phyloP scores from a whole-genome alignment of 164 flowering plant species.

The Vitis rupestris region DNA sequence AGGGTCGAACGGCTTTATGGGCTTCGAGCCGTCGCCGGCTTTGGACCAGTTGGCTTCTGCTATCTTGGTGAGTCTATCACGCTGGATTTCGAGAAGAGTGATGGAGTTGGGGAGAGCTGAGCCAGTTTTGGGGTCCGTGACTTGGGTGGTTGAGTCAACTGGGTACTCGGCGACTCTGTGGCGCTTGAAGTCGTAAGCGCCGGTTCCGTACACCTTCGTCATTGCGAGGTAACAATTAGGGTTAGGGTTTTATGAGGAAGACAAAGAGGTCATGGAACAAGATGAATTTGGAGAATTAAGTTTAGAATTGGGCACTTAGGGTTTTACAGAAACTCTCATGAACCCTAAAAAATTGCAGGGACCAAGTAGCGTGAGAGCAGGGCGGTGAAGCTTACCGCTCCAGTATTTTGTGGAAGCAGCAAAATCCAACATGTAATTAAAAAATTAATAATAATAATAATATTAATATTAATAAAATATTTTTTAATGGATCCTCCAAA shows the following conservation, averaged over 20 bases:
- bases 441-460: no score
- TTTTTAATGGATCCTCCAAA: no score
- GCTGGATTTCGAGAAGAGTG: slow-evolving; percentile 74
- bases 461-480: no score
- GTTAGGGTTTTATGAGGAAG: slow-evolving; percentile 6
- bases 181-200: slow-evolving; percentile 79
- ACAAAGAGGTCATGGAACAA: background rate
- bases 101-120: slow-evolving; percentile 55
- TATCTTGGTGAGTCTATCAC: slow-evolving; percentile 75
- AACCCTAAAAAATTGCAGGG: no score
- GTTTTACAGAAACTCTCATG: no score
- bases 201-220: slow-evolving; percentile 85
- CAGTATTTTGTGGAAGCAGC: background rate
- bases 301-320: background rate
- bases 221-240: slow-evolving; percentile 6
- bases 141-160: slow-evolving; percentile 25
- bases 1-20: slow-evolving; percentile 43
- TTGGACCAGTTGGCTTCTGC: slow-evolving; percentile 75
- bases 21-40: slow-evolving; percentile 23
- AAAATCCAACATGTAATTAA: background rate
- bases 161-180: slow-evolving; percentile 95
- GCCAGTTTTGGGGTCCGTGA: slow-evolving; percentile 49
- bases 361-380: no score
- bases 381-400: no score
- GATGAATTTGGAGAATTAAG: background rate